These are phyloP conservation scores for Colletotrichum nymphaeae DNA, from an alignment of 2,329 filamentous ascomycete genomes.

Conservation along the genomic window DNA sequence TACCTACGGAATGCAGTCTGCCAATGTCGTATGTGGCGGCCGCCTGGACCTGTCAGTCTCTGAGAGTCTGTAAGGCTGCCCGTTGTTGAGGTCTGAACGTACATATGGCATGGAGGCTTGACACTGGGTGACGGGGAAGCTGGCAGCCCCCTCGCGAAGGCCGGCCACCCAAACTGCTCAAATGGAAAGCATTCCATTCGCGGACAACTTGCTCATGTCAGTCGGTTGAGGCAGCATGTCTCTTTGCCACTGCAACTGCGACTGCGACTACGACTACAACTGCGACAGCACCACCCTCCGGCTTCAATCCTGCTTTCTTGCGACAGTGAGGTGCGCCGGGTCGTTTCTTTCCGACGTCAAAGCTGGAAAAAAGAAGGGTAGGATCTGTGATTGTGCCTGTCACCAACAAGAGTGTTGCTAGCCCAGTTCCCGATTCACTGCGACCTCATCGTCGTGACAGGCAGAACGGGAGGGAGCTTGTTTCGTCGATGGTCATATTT, in stretches of 20 bases:
- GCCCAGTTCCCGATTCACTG: not conserved
- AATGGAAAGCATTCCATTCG: not conserved
- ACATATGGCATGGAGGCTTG: not conserved
- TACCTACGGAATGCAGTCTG: too few relatives aligned
- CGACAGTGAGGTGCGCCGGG: not conserved
- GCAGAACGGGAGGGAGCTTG: conserved; percentile 17
- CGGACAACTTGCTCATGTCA: not conserved
- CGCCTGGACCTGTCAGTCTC: not conserved
- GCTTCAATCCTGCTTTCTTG: not conserved
- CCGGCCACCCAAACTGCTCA: not conserved
- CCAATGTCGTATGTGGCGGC: not conserved
- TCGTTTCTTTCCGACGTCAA: not conserved
- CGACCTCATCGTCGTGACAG: conserved; percentile 7
- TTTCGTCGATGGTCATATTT: conserved; percentile 28
- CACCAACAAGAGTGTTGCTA: not conserved
- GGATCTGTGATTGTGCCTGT: conserved; percentile 1
- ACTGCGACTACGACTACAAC: too few relatives aligned
- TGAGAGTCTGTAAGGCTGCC: not conserved
- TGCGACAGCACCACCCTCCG: not conserved
- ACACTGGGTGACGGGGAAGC: not conserved
- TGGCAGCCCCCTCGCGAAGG: not conserved
- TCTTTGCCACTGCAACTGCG: not conserved
- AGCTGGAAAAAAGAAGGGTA: not conserved
- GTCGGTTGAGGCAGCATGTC: not conserved
- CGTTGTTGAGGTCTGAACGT: not conserved